A percentile compares a stretch with the other conserved stretches of the same genome.
phyloP scores from a whole-genome alignment of 1,139 yeast species.

The Suzukiozyma palmioleophila region DNA sequence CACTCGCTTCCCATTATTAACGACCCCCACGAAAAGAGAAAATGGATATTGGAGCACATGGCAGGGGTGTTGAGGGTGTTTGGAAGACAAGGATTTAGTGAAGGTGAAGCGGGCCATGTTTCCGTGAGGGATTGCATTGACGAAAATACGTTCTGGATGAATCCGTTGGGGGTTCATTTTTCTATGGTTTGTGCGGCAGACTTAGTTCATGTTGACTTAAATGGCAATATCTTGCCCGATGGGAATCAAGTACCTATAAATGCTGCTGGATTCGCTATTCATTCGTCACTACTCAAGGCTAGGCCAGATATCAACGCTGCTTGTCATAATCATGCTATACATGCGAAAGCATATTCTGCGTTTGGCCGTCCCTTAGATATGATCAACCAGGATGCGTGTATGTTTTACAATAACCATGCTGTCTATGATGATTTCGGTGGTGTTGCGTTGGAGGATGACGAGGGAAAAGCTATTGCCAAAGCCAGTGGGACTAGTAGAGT shows the following conservation, averaged over 20 bases:
- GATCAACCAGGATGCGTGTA: conserved; percentile 74
- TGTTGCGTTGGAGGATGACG: conserved; percentile 66
- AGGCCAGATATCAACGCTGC: conserved; percentile 80
- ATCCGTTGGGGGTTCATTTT: conserved; percentile 70
- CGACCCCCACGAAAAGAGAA: conserved; percentile 49
- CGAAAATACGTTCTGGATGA: conserved; percentile 72
- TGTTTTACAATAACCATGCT: conserved; percentile 58
- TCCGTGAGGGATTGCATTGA: conserved; percentile 76
- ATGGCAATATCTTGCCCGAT: conserved; percentile 62
- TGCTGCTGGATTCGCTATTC: conserved; percentile 79
- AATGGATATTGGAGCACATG: conserved; percentile 65
- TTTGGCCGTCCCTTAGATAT: conserved; percentile 71
- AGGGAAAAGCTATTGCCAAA: conserved; percentile 62
- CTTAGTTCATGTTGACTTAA: conserved; percentile 69
- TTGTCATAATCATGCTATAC: conserved; percentile 70
- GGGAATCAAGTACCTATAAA: conserved; percentile 65
- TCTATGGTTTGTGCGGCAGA: conserved; percentile 64
- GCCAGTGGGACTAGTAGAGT: conserved; percentile 63
- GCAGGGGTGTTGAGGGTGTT: conserved; percentile 78
- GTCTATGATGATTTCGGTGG: conserved; percentile 74
- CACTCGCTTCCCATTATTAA: conserved; percentile 45
- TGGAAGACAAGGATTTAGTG: conserved; percentile 67
- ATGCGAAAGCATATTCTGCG: conserved; percentile 71
- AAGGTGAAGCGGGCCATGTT: conserved; percentile 81
- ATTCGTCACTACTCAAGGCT: conserved; percentile 69